phyloP scores from a whole-genome alignment of 345 rosid species.

The Capsella bursapastoris region DNA sequence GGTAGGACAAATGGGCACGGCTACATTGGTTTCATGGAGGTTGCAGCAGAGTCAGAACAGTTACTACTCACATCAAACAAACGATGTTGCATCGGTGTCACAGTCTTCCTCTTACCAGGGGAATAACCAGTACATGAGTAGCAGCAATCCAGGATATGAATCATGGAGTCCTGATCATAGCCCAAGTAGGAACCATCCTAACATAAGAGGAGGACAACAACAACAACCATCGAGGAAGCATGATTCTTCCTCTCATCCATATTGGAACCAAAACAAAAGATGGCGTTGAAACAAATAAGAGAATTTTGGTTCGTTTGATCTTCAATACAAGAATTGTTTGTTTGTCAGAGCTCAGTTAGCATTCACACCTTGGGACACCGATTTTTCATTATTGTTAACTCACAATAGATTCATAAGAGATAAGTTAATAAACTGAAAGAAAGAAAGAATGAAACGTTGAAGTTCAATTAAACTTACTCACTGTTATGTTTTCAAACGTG shows the following conservation, averaged over 20 bases:
- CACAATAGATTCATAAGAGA: constrained; percentile 2
- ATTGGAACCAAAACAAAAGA: constrained; percentile 60
- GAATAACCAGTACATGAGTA: constrained; percentile 51
- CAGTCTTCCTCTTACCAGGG: constrained; percentile 48
- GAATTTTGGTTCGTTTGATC: constrained; percentile 11
- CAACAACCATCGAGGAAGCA: constrained; percentile 48
- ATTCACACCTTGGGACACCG: not conserved
- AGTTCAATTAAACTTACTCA: not conserved
- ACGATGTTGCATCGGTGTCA: constrained; percentile 45
- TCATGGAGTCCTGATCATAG: constrained; percentile 94
- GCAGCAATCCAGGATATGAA: constrained; percentile 58
- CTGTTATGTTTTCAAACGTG: no score
- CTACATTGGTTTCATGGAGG: constrained; percentile 53
- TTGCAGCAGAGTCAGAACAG: constrained; percentile 50
- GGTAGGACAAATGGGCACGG: constrained; percentile 33
- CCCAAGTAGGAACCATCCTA: constrained; percentile 54
- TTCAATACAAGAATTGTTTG: not conserved
- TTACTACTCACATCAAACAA: constrained; percentile 49
- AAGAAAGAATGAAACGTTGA: not conserved
- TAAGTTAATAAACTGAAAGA: not conserved
- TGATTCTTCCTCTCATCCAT: constrained; percentile 43
- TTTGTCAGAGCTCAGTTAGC: constrained; percentile 10
- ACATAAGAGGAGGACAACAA: constrained; percentile 47
- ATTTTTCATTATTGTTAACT: constrained; percentile 15
- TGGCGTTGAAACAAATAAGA: constrained; percentile 47